Evolutionary conservation across 208 protist genomes (phyloP), one percentile per base, ranked within the genome.

Genomic region (Eutreptiella sp.): DNA sequence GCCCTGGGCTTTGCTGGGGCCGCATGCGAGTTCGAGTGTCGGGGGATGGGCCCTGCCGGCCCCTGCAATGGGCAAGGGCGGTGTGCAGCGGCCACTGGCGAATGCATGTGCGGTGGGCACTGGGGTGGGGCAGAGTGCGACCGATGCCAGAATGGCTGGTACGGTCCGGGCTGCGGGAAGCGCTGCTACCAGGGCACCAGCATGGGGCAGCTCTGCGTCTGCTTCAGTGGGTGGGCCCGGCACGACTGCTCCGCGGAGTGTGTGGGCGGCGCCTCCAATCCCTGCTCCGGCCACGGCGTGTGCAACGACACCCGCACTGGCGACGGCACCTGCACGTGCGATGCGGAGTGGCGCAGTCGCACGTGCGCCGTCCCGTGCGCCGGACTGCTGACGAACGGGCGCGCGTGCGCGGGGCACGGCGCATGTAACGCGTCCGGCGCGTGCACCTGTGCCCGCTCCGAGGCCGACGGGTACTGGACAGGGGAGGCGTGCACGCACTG

Each of bases 291-390:
- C 34, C 43, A 43, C 19, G 58, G 58, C 7, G 43, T 63, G 9
- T 64, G 58, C 58, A 63, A 63, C 48, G 29, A 58, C 19, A 43
- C 7, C 16, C 16, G 23, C 9, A 46, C n/a, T 33, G 58, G 58
- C 29, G 29, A 63, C 24, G 58, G 58, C 21, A 62, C 48, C 16
- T 64, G 58, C 50, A 62, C 50, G 11, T 64, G 58, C 58, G 50
- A 61, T 21, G 58, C 19, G 5, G n/a, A n/a, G n/a, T 67, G 35
- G 9, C 14, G 43, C 43, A 9, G 23, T 27, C 19, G 43, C 16
- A 23, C 19, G 23, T 11, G 61, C 26, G 33, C 27, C 4, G 33
- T 7, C 9, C 21, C 9, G 27, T 67, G 61, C 61, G 28, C 9
- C 7, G 61, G n/a, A 7, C 43, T 24, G 16, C 16, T 48, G 9